Evolutionary conservation across 2,329 filamentous ascomycete genomes (phyloP).

Genomic region (Colletotrichum neosansevieriae): DNA sequence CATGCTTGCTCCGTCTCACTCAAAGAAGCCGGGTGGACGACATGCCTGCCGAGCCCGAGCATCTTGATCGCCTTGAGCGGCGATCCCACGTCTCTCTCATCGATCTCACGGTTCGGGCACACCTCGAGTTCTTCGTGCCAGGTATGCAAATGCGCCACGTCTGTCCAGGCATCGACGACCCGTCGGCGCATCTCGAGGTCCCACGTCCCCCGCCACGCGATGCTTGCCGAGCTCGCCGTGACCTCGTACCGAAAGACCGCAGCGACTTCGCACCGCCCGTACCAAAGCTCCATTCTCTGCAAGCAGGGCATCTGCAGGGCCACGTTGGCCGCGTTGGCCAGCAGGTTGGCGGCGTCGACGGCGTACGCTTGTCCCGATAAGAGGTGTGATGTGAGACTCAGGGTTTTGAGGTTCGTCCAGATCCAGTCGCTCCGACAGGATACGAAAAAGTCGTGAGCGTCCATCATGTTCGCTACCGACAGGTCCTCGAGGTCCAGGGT

Average conservation of each 20-base stretch:
- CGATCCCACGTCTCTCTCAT: background rate
- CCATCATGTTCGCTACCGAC: background rate
- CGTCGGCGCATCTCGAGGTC: background rate
- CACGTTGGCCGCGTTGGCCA: background rate
- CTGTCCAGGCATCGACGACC: background rate
- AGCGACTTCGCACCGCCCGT: background rate
- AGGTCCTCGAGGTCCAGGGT: slow-evolving; percentile 1
- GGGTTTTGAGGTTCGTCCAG: background rate
- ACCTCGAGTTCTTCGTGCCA: background rate
- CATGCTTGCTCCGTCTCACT: background rate
- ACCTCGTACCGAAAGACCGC: background rate
- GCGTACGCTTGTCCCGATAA: background rate
- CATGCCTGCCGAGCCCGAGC: background rate
- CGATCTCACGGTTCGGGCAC: background rate
- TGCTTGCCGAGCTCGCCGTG: background rate
- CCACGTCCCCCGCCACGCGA: slow-evolving; percentile 2
- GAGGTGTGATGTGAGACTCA: background rate
- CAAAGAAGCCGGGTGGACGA: background rate
- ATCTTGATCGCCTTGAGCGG: background rate
- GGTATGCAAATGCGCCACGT: background rate
- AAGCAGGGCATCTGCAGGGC: background rate
- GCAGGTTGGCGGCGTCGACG: background rate
- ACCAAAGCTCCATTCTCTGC: slow-evolving; percentile 1
- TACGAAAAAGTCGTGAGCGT: background rate
- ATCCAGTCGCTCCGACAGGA: background rate